These are phyloP conservation scores for Coelastrella sp. DNA, from an alignment of 139 green algal genomes.

Conservation along the genomic window DNA sequence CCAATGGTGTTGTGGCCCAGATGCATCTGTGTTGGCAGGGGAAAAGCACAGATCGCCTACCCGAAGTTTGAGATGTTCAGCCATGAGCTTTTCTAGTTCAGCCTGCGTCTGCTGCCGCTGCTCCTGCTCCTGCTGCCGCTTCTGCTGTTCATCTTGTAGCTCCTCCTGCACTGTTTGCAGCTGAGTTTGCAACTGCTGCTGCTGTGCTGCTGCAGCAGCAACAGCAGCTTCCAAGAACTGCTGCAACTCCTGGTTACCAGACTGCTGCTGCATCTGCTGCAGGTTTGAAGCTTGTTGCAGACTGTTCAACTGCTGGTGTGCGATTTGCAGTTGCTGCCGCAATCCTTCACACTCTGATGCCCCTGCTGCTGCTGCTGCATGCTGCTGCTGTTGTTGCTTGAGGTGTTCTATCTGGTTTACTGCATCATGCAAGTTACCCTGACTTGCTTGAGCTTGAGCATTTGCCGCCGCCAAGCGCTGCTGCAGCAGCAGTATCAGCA, in stretches of 20 bases:
- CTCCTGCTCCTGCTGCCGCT: constrained; percentile 34
- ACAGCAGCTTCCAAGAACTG: background rate
- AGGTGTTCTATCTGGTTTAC: background rate
- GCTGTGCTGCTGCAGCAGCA: background rate
- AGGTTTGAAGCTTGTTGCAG: background rate
- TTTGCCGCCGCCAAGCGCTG: background rate
- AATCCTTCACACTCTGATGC: background rate
- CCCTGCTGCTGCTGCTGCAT: constrained; percentile 2
- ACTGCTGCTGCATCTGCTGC: background rate
- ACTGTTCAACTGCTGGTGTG: too few relatives aligned
- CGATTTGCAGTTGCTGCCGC: background rate
- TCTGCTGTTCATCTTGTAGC: background rate
- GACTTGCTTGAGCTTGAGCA: background rate
- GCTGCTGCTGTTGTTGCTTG: background rate
- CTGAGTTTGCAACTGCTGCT: background rate
- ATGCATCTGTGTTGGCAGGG: too few relatives aligned
- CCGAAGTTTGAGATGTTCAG: background rate
- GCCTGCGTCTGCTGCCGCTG: background rate
- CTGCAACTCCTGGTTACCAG: background rate
- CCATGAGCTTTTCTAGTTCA: background rate
- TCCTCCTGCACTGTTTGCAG: constrained; percentile 7
- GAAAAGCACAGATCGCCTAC: too few relatives aligned
- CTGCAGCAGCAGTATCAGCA: constrained; percentile 34
- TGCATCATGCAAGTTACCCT: background rate
- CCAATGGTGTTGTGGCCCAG: too few relatives aligned